phyloP scores from a whole-genome alignment of 2,329 filamentous ascomycete genomes.

The Nigrospora oryzae region DNA sequence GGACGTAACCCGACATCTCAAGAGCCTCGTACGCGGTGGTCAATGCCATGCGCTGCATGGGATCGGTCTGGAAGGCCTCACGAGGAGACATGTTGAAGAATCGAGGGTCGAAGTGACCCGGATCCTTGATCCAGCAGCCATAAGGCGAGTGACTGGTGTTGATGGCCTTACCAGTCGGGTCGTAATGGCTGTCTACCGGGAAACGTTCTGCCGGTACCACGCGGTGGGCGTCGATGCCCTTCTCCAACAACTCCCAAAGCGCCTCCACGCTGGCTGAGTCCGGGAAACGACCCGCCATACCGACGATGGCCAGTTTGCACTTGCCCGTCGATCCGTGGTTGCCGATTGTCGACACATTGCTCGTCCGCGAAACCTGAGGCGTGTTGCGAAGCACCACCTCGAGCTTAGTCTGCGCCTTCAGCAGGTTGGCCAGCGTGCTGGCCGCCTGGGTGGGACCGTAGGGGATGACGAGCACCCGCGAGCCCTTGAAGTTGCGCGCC shows the following conservation, averaged over 20 bases:
- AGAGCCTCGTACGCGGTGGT: constrained; percentile 74
- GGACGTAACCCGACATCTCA: constrained; percentile 72
- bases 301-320: constrained; percentile 77
- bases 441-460: constrained; percentile 42
- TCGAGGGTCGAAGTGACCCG: constrained; percentile 69
- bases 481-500: constrained; percentile 28
- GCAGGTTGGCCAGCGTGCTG: constrained; percentile 32
- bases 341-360: constrained; percentile 26
- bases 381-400: constrained; percentile 30
- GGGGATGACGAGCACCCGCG: constrained; percentile 36
- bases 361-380: constrained; percentile 24
- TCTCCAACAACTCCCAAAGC: constrained; percentile 67
- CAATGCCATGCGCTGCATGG: constrained; percentile 69
- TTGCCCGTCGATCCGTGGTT: constrained; percentile 38
- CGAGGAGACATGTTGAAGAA: constrained; percentile 85
- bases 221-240: constrained; percentile 66
- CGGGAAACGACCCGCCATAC: constrained; percentile 71
- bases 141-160: constrained; percentile 73
- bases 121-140: constrained; percentile 67
- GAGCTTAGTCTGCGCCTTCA: constrained; percentile 32
- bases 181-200: constrained; percentile 61
- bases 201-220: constrained; percentile 64
- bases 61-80: constrained; percentile 73
- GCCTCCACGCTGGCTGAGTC: constrained; percentile 62
- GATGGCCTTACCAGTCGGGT: constrained; percentile 62